These are phyloP conservation scores for Melocanna baccifera DNA, from an alignment of 176 grass and related monocot genomes.

Conservation along the genomic window DNA sequence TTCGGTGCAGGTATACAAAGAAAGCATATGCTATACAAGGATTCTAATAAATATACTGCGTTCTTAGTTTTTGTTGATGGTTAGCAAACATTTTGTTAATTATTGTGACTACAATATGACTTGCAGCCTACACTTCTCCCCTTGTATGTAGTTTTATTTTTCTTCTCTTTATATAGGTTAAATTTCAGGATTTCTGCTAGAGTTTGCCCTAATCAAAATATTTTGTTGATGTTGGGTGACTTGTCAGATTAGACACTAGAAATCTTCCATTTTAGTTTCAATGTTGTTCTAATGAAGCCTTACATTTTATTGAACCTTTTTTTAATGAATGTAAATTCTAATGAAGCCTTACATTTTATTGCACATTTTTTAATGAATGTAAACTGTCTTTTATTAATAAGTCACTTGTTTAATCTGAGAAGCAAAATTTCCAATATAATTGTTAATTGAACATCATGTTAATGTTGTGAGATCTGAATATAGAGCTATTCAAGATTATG, in stretches of 20 bases:
- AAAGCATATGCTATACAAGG: no score
- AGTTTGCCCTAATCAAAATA: not conserved
- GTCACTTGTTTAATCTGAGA: not conserved
- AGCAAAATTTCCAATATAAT: not conserved
- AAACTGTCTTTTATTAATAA: not conserved
- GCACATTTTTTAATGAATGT: not conserved
- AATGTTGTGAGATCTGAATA: conserved; percentile 3
- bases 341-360: not conserved
- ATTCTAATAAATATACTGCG: no score
- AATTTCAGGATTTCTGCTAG: not conserved
- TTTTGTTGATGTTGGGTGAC: not conserved
- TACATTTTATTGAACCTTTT: not conserved
- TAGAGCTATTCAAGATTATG: not conserved
- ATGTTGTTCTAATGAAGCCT: not conserved
- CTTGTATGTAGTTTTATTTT: not conserved
- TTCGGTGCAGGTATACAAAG: no score
- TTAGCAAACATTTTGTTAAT: not conserved
- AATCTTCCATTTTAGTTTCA: not conserved
- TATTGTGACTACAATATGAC: not conserved
- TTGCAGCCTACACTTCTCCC: not conserved
- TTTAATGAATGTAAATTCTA: not conserved
- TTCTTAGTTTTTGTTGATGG: not conserved
- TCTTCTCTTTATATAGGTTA: not conserved
- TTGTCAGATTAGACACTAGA: not conserved
- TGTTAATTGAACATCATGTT: not conserved